Evolutionary conservation across 192 early-diverging fungal species (phyloP), one percentile per base, ranked within the genome.

Genomic region (Backusella westeae): DNA sequence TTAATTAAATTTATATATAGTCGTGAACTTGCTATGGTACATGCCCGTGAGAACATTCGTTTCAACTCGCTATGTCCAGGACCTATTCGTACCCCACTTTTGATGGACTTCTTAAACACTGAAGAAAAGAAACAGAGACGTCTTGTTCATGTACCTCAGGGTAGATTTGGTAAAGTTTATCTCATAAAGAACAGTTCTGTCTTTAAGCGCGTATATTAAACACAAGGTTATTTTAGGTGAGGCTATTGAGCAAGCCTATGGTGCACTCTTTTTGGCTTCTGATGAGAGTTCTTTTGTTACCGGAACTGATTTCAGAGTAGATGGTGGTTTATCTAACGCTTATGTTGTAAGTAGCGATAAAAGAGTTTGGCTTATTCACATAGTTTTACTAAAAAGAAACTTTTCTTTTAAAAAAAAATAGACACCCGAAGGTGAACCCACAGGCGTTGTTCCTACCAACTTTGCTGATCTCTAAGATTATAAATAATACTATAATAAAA

Each of bases 21-120:
- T 44, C 92, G 94, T 36, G 94, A 95, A 81, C 81, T 95, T 10
- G 92, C 94, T 71, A 88, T 92, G 38, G 90, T 93, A 29, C 94
- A 96, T 80, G 93, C 94, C 67, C 89, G 93, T 68, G 94, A 96
- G 83, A 93, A 93, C 86, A 94, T 96, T 74, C 88, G 94, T 21
- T 85, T 94, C 81, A 96, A 94, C 78, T 83, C 93, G 12, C 83
- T 96, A 10, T 96, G 93, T 82, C 94, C 93, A 6, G 94, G 94
- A 2, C 93, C 93, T 8, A 69, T 96, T 68, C 85, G 90, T 17
- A 96, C 94, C 0, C 93, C 92, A 56, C 80, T 94, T 59, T 78
- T 96, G 70, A 93, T 94, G 93, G 90, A 94, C 73, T 96, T 94
- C 71, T 82, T 96, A 34, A 89, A 94, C 83, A 93, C 92, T 23